Percentiles rank a stretch among this genome's conserved stretches.
These are phyloP conservation scores for Rhynchosporium agropyri DNA, from an alignment of 2,329 filamentous ascomycete species.

Conservation along the genomic window DNA sequence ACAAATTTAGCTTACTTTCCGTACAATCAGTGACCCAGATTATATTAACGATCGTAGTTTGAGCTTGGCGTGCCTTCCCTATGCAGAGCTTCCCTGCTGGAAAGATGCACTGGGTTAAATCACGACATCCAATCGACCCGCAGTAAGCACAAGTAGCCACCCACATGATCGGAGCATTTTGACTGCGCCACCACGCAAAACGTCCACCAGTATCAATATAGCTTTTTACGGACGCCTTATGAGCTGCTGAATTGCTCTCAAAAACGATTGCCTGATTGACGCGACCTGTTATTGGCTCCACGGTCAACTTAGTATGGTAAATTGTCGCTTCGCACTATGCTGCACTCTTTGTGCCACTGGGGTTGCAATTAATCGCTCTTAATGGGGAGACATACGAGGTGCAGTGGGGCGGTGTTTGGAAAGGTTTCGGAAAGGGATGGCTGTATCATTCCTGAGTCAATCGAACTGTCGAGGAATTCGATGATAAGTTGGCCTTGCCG, in stretches of 20 bases:
- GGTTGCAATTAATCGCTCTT: not conserved
- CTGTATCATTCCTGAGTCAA: not conserved
- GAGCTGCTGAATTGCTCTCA: slow-evolving; percentile 10
- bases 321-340: not conserved
- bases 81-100: not conserved
- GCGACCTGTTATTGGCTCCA: not conserved
- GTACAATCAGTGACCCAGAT: too few relatives aligned
- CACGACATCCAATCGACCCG: not conserved
- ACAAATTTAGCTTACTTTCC: too few relatives aligned
- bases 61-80: not conserved
- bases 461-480: not conserved
- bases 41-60: too few relatives aligned
- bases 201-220: not conserved
- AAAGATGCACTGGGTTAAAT: not conserved
- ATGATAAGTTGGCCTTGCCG: not conserved
- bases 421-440: not conserved
- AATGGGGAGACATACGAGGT: not conserved
- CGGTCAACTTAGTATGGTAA: not conserved
- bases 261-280: slow-evolving; percentile 7
- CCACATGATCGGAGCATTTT: not conserved
- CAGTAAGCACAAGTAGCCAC: slow-evolving; percentile 2
- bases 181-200: slow-evolving; percentile 10
- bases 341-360: not conserved
- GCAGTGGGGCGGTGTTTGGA: slow-evolving; percentile 2
- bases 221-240: slow-evolving; percentile 1